phyloP scores from a whole-genome alignment of 75 land plant genomes.

The Chamaecyparis obtusa region DNA sequence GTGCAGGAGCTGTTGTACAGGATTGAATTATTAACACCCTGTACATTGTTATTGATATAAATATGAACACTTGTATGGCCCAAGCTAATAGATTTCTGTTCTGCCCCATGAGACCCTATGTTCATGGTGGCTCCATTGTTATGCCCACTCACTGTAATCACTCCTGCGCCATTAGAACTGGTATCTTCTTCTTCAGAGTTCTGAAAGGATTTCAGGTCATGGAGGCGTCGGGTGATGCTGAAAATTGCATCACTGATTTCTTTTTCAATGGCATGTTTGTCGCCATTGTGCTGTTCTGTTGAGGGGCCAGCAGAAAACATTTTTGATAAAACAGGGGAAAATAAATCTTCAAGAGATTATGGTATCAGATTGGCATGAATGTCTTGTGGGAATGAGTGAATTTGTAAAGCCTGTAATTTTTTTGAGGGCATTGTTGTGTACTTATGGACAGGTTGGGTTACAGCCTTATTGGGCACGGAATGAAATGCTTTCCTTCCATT shows the following conservation, averaged over 20 bases:
- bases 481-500: background rate
- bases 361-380: background rate
- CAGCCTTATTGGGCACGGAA: background rate
- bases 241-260: background rate
- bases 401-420: too few species aligned
- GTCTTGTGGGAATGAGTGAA: too few species aligned
- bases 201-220: background rate
- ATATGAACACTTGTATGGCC: conserved; percentile 24
- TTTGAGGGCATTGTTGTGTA: background rate
- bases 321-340: background rate
- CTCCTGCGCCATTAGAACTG: background rate
- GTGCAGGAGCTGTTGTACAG: conserved; percentile 36
- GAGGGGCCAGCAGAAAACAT: background rate
- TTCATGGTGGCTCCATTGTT: conserved; percentile 9
- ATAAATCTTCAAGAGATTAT: background rate
- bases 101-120: background rate
- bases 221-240: conserved; percentile 1
- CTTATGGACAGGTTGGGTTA: background rate
- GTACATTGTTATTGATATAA: conserved; percentile 53
- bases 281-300: background rate
- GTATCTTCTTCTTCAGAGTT: background rate
- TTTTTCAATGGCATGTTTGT: background rate
- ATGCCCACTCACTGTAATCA: background rate
- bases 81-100: background rate
- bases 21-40: conserved; percentile 53